These are phyloP conservation scores for Cryphonectria parasitica DNA, from an alignment of 2,329 filamentous ascomycete species.

Conservation along the genomic window DNA sequence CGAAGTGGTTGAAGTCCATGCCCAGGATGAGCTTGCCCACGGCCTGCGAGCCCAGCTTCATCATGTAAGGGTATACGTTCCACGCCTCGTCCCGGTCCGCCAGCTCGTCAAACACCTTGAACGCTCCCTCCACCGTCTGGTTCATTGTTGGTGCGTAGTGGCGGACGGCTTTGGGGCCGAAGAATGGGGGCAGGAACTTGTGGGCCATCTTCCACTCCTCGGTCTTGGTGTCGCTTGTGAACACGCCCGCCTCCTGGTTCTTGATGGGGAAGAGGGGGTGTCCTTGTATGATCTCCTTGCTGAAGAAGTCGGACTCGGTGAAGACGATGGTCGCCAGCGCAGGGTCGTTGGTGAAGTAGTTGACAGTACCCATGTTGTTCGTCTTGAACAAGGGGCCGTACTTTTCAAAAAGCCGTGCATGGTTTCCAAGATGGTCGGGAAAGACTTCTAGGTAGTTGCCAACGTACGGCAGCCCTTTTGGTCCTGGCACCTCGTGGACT, in stretches of 20 bases:
- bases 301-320: slow-evolving; percentile 55
- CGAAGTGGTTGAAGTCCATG: slow-evolving; percentile 51
- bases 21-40: slow-evolving; percentile 50
- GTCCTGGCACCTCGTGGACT: slow-evolving; percentile 55
- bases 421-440: slow-evolving; percentile 62
- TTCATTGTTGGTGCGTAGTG: slow-evolving; percentile 66
- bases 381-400: slow-evolving; percentile 58
- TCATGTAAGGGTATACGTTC: slow-evolving; percentile 55
- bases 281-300: slow-evolving; percentile 55
- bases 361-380: slow-evolving; percentile 52
- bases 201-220: slow-evolving; percentile 56
- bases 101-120: slow-evolving; percentile 54
- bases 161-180: slow-evolving; percentile 62
- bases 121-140: slow-evolving; percentile 53
- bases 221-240: slow-evolving; percentile 55
- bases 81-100: slow-evolving; percentile 51
- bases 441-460: slow-evolving; percentile 60
- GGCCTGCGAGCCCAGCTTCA: slow-evolving; percentile 52
- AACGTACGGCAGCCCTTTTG: slow-evolving; percentile 51
- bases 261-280: slow-evolving; percentile 52
- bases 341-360: slow-evolving; percentile 57
- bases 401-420: slow-evolving; percentile 55
- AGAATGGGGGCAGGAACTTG: slow-evolving; percentile 64
- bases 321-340: slow-evolving; percentile 50
- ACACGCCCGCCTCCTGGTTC: slow-evolving; percentile 47